Evolutionary conservation across 495 filamentous ascomycete genomes (phyloP), one percentile per base, ranked within the genome.

Genomic region (Cairneyella variabilis): DNA sequence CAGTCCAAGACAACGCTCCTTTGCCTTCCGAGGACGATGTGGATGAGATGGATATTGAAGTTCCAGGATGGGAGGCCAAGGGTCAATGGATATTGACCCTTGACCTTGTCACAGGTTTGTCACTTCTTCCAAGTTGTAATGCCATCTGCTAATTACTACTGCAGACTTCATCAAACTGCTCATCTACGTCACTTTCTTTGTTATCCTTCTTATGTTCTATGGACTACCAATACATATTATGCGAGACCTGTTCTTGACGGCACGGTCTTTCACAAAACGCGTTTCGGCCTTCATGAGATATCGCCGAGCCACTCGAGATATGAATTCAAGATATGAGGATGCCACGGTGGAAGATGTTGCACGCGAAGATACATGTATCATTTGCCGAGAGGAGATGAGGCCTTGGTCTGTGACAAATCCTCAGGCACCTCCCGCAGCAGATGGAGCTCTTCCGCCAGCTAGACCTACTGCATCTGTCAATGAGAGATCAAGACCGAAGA

Each of bases 161-260:
- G 9, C 56, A 89, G 93, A 98, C 66, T 89, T 97, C 57, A 71
- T 93, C 51, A 97, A 97, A 69, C 82, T 97, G 7, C 68, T 84
- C 18, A 84, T 96, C 10, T 98, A 97, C 66, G 71, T 89, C 22
- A 81, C 85, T 3, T 98, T 97, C 77, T 98, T 98, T 70, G 80
- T 81, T 48, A 91, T 97, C 50, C 83, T 97, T 22, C 82, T 96
- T 59, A 86, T 83, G 45, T 97, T 96, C 74, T 95, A 95, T 60
- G 93, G 92, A 28, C 74, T 97, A 43, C 93, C 93, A 0, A 93
- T 98, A 46, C 95, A 98, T 62, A 97, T 98, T 49, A 83, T 98
- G 63, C 82, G 95, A 26, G 95, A 98, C 65, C 84, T 97, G 45
- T 92, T 93, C 65, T 79, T 97, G 66, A 98, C 95, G 0, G 83